Conservation (phyloP, 768 basidiomycete genomes). For the Podaxis sp. region DNA sequence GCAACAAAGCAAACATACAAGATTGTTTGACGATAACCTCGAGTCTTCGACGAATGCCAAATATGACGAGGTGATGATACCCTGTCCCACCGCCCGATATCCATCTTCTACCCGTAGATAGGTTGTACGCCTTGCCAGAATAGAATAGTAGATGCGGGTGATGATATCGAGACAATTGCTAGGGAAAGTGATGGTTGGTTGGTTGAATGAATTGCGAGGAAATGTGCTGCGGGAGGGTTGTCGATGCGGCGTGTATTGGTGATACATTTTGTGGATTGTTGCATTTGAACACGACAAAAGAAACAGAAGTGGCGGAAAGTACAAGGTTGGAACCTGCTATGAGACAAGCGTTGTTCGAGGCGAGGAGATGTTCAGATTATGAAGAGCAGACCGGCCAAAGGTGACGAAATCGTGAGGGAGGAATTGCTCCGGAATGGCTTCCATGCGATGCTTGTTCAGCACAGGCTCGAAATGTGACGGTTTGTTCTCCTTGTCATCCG, state of each 20-base stretch:
- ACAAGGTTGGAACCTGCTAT: slow-evolving; percentile 44
- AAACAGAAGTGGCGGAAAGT: slow-evolving; percentile 39
- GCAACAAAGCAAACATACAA: slow-evolving; percentile 20
- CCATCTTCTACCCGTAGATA: slow-evolving; percentile 36
- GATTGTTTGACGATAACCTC: slow-evolving; percentile 32
- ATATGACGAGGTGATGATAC: slow-evolving; percentile 24
- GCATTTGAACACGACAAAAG: slow-evolving; percentile 51
- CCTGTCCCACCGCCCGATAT: slow-evolving; percentile 29
- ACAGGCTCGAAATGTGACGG: slow-evolving; percentile 70
- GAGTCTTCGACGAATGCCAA: slow-evolving; percentile 23
- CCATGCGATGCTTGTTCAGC: slow-evolving; percentile 68
- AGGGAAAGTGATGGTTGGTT: slow-evolving; percentile 67
- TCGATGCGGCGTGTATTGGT: slow-evolving; percentile 66
- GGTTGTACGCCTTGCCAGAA: slow-evolving; percentile 48
- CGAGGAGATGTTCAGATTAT: slow-evolving; percentile 72
- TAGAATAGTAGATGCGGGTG: slow-evolving; percentile 43
- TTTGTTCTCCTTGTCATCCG: slow-evolving; percentile 83
- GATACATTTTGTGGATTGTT: slow-evolving; percentile 79
- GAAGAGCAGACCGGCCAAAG: slow-evolving; percentile 76
- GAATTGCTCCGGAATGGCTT: slow-evolving; percentile 71
- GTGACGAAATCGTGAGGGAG: slow-evolving; percentile 80
- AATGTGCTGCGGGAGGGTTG: slow-evolving; percentile 47
- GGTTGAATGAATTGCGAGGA: slow-evolving; percentile 64
- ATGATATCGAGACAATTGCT: slow-evolving; percentile 58
- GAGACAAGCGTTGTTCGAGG: slow-evolving; percentile 59